Evolutionary conservation across 148 eudicot species (phyloP).

Genomic region (Drosera capensis): DNA sequence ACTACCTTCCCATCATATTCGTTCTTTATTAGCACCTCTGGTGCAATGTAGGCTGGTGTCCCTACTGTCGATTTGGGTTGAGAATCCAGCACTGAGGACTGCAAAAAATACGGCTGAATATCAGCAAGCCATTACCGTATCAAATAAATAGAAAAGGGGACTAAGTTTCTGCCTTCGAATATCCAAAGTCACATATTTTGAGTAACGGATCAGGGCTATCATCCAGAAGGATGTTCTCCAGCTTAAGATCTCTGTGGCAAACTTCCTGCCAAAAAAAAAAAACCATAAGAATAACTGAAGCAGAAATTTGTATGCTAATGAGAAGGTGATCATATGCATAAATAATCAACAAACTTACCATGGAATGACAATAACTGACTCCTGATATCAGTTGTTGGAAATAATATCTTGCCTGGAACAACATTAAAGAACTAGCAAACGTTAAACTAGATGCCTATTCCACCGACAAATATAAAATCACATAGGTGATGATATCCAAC

Average conservation of each 20-base stretch:
- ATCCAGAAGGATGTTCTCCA: conserved; percentile 59
- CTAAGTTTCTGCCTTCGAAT: conserved; percentile 36
- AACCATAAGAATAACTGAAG: not conserved
- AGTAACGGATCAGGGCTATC: conserved; percentile 54
- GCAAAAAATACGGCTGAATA: conserved; percentile 3
- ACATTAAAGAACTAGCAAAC: not conserved
- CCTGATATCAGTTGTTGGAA: conserved; percentile 60
- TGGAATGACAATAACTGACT: conserved; percentile 49
- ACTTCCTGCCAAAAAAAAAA: conserved; percentile 34
- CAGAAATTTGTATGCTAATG: not conserved
- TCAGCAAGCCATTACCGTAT: not conserved
- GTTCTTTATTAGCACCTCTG: conserved; percentile 58
- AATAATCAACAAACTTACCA: conserved; percentile 14
- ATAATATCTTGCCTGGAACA: conserved; percentile 40
- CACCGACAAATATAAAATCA: no score
- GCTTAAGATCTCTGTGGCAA: conserved; percentile 57
- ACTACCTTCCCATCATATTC: conserved; percentile 73
- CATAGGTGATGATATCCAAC: no score
- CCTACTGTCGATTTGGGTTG: conserved; percentile 82
- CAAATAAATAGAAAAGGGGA: not conserved
- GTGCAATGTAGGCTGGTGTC: conserved; percentile 79
- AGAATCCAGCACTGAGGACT: conserved; percentile 68
- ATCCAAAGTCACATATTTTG: conserved; percentile 66
- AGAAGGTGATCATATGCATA: not conserved
- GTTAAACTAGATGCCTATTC: no score